These are phyloP conservation scores for Smittium culicis DNA, from an alignment of 371 early-diverging fungal species.

Conservation along the genomic window DNA sequence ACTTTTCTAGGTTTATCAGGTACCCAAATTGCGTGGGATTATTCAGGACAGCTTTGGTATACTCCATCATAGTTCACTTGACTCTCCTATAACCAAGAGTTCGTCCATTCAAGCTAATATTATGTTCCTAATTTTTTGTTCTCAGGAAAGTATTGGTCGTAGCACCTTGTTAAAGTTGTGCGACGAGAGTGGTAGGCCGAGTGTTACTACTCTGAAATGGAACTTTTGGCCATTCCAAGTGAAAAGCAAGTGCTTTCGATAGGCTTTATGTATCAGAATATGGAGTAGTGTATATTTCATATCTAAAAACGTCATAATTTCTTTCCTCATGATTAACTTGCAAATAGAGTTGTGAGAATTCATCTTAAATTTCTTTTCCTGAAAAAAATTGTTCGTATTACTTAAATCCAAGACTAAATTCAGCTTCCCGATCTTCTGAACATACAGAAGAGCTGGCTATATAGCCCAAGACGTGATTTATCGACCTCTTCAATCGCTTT, in stretches of 20 bases:
- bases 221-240: conserved; percentile 33
- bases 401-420: not conserved
- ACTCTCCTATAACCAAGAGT: conserved; percentile 19
- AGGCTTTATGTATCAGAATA: conserved; percentile 23
- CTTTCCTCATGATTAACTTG: not conserved
- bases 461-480: not conserved
- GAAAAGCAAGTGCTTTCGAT: conserved; percentile 30
- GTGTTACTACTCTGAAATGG: conserved; percentile 31
- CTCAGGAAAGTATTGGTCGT: conserved; percentile 24
- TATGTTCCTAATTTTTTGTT: conserved; percentile 20
- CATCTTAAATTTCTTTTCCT: not conserved
- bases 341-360: not conserved
- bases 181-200: conserved; percentile 35
- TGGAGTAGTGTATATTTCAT: conserved; percentile 31
- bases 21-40: conserved; percentile 22
- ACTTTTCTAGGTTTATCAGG: conserved; percentile 22
- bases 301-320: conserved; percentile 12
- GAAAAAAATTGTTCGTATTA: not conserved
- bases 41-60: conserved; percentile 15
- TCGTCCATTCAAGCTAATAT: conserved; percentile 31
- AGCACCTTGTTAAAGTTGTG: conserved; percentile 33
- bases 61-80: conserved; percentile 1
- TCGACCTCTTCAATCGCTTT: not conserved
- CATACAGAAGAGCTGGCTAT: not conserved
- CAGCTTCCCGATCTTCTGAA: not conserved